A percentile compares a stretch with the other conserved stretches of the same genome.
Evolutionary conservation across 176 grass and related monocot species (phyloP).

Genomic region (Poa pratensis): DNA sequence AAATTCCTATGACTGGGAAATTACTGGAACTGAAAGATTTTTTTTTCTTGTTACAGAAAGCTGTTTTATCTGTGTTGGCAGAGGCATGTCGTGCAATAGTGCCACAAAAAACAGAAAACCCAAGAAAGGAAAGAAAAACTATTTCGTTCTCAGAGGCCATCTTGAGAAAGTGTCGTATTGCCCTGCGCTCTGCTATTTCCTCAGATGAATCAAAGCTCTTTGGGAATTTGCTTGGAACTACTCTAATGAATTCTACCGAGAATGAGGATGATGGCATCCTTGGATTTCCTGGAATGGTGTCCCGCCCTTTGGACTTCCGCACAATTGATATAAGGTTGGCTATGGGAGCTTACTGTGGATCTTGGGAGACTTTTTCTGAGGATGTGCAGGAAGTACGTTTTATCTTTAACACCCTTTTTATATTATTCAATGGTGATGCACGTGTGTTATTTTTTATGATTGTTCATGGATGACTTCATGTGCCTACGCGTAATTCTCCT

Average conservation of each 20-base stretch:
- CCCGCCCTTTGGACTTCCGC: slow-evolving; percentile 92
- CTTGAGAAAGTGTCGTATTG: slow-evolving; percentile 85
- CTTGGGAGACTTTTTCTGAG: slow-evolving; percentile 89
- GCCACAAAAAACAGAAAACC: slow-evolving; percentile 55
- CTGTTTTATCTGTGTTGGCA: slow-evolving; percentile 77
- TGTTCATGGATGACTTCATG: slow-evolving; percentile 20
- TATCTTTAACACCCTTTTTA: slow-evolving; percentile 33
- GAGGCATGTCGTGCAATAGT: slow-evolving; percentile 62
- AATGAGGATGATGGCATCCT: slow-evolving; percentile 96
- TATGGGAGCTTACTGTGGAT: slow-evolving; percentile 81
- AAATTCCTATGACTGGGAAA: background rate
- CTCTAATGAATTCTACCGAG: slow-evolving; percentile 79
- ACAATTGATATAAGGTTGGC: slow-evolving; percentile 96
- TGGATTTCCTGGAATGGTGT: slow-evolving; percentile 96
- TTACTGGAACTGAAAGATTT: slow-evolving; percentile 28
- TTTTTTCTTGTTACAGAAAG: slow-evolving; percentile 72
- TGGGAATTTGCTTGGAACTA: slow-evolving; percentile 94
- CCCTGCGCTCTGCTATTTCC: slow-evolving; percentile 67
- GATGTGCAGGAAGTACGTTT: slow-evolving; percentile 86
- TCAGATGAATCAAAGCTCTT: slow-evolving; percentile 88
- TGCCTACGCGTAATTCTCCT: slow-evolving; percentile 24
- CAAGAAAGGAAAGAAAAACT: slow-evolving; percentile 55
- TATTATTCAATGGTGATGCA: slow-evolving; percentile 29
- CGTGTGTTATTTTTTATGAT: background rate
- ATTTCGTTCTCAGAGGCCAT: slow-evolving; percentile 81